phyloP scores from a whole-genome alignment of 164 flowering plant species.

The Umbilicus rupestris region DNA sequence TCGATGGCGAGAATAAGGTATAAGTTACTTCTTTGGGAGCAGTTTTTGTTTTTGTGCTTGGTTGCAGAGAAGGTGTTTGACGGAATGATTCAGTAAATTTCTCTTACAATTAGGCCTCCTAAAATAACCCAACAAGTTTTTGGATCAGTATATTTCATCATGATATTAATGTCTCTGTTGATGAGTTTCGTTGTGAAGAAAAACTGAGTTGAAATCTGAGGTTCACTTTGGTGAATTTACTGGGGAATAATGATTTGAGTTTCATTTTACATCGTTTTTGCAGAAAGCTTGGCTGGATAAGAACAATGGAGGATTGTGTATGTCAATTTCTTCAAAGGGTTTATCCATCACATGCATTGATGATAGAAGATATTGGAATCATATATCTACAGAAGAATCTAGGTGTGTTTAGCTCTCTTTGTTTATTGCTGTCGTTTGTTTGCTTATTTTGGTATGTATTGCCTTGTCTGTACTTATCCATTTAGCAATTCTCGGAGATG shows the following conservation, averaged over 20 bases:
- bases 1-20: slow-evolving; percentile 59
- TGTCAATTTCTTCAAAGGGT: slow-evolving; percentile 62
- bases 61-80: background rate
- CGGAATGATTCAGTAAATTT: background rate
- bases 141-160: too few relatives aligned
- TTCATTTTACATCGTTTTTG: slow-evolving; percentile 10
- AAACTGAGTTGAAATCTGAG: background rate
- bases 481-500: too few relatives aligned
- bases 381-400: slow-evolving; percentile 73
- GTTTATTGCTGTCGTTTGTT: background rate
- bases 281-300: slow-evolving; percentile 87
- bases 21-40: background rate
- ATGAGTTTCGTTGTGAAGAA: background rate
- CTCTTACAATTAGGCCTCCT: background rate
- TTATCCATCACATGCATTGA: slow-evolving; percentile 79
- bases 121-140: too few relatives aligned
- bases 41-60: background rate
- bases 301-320: slow-evolving; percentile 49
- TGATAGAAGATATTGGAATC: slow-evolving; percentile 90
- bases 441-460: background rate
- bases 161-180: too few relatives aligned
- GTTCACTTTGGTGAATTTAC: too few relatives aligned
- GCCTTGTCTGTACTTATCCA: too few relatives aligned
- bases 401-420: slow-evolving; percentile 29
- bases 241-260: background rate